Conservation (phyloP, 1,284 basidiomycete species). For the Entoloma clypeatum region DNA sequence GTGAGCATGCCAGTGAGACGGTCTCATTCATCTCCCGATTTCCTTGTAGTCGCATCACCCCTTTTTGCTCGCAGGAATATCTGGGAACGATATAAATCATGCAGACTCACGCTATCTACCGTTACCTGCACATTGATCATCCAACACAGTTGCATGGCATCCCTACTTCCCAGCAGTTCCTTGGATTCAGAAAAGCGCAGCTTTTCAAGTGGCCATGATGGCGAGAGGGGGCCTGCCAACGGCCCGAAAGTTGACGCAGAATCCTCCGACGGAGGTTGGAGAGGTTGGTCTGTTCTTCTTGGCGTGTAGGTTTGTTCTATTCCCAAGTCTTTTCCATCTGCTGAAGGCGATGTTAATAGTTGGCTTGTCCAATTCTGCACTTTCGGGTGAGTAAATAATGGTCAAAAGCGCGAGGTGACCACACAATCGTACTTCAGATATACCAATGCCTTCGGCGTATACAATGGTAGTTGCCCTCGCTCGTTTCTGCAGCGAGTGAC, state of each 20-base stretch:
- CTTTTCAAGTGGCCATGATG: background rate
- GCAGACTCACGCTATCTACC: too few relatives aligned
- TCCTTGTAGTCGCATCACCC: too few relatives aligned
- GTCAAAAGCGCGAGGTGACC: background rate
- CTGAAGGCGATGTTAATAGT: slow-evolving; percentile 16
- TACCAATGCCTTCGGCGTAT: slow-evolving; percentile 37
- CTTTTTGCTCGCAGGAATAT: too few relatives aligned
- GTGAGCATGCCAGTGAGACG: too few relatives aligned
- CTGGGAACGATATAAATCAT: too few relatives aligned
- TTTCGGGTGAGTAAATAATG: slow-evolving; percentile 28
- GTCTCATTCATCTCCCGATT: too few relatives aligned
- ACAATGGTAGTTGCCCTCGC: slow-evolving; percentile 33
- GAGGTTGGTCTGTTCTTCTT: slow-evolving; percentile 34
- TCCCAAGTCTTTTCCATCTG: background rate
- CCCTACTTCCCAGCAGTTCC: too few relatives aligned
- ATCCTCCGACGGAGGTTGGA: slow-evolving; percentile 36
- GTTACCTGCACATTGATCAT: too few relatives aligned
- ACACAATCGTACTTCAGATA: slow-evolving; percentile 21
- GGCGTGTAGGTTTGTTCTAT: slow-evolving; percentile 31
- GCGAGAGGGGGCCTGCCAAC: background rate
- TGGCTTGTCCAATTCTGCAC: slow-evolving; percentile 35
- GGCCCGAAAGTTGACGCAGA: too few relatives aligned
- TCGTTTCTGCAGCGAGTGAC: background rate
- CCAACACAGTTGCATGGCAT: too few relatives aligned
- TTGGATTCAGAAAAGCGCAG: too few relatives aligned